Percentiles rank a stretch among this genome's conserved stretches.
Evolutionary conservation across 2,329 filamentous ascomycete species (phyloP).

Genomic region (Bimuria novae-zelandiae): DNA sequence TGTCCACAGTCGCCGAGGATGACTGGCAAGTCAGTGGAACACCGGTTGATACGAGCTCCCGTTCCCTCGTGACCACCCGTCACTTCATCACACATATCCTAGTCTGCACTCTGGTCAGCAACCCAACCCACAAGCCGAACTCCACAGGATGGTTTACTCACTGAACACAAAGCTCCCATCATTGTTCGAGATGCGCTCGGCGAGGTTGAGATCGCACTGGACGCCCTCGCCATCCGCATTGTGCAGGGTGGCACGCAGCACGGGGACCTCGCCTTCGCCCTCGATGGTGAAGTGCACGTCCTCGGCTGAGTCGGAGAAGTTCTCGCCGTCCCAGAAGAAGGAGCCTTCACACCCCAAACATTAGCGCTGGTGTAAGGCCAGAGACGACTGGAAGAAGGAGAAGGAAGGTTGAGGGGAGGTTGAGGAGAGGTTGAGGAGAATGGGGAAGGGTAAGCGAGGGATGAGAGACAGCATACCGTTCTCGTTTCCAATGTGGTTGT

Average conservation of each 20-base stretch:
- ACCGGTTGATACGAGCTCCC: no score
- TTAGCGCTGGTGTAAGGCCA: not conserved
- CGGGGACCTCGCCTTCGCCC: conserved; percentile 55
- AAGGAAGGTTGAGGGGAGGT: not conserved
- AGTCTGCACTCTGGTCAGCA: no score
- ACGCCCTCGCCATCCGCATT: conserved; percentile 50
- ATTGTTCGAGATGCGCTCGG: conserved; percentile 60
- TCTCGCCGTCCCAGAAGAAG: conserved; percentile 54
- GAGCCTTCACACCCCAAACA: conserved; percentile 41
- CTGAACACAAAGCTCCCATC: conserved; percentile 51
- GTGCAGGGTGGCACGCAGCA: conserved; percentile 58
- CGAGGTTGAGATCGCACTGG: conserved; percentile 59
- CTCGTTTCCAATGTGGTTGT: conserved; percentile 57
- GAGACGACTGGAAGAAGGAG: not conserved
- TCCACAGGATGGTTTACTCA: no score
- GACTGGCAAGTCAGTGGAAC: no score
- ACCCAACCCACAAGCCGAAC: no score
- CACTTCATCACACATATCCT: no score
- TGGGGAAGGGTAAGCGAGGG: no score
- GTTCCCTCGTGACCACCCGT: no score
- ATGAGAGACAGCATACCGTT: conserved; percentile 47
- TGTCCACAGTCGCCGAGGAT: no score
- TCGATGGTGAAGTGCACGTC: conserved; percentile 57
- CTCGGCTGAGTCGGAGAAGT: conserved; percentile 55
- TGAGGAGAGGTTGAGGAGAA: not conserved